Percentiles rank a stretch among this genome's conserved stretches.
These are phyloP conservation scores for Amylostereum areolatum DNA, from an alignment of 1,284 basidiomycete genomes.

Conservation along the genomic window DNA sequence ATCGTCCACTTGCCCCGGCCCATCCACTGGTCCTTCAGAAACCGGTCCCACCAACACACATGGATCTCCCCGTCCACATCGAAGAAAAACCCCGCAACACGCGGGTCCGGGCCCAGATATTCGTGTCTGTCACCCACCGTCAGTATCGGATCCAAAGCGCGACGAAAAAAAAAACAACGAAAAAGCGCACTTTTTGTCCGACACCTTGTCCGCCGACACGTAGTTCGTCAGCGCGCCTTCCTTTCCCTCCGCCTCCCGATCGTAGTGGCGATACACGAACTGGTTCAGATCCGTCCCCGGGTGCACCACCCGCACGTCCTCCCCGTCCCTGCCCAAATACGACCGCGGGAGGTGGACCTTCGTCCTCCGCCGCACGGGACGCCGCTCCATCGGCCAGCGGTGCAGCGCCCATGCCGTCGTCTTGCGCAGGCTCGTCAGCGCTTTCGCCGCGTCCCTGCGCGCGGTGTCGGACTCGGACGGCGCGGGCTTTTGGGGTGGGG, in stretches of 20 bases:
- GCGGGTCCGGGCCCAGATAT: constrained; percentile 36
- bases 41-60: constrained; percentile 38
- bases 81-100: constrained; percentile 33
- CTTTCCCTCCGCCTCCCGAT: constrained; percentile 9
- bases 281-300: constrained; percentile 32
- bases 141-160: not conserved
- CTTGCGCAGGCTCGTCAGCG: constrained; percentile 19
- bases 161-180: not conserved
- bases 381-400: constrained; percentile 29
- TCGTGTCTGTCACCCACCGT: constrained; percentile 27
- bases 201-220: constrained; percentile 29
- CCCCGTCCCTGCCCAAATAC: constrained; percentile 30
- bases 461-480: not conserved
- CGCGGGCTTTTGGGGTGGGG: not conserved
- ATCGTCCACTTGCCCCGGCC: constrained; percentile 34
- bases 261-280: constrained; percentile 31
- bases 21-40: constrained; percentile 38
- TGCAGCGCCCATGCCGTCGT: constrained; percentile 29
- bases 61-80: constrained; percentile 32
- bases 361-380: constrained; percentile 17
- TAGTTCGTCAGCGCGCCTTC: constrained; percentile 26
- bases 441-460: constrained; percentile 9
- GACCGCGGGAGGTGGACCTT: constrained; percentile 34
- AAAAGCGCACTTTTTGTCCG: constrained; percentile 26
- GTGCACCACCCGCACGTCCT: constrained; percentile 26